Conservation (phyloP, 75 land plant genomes). For the Pinus albicaulis region DNA sequence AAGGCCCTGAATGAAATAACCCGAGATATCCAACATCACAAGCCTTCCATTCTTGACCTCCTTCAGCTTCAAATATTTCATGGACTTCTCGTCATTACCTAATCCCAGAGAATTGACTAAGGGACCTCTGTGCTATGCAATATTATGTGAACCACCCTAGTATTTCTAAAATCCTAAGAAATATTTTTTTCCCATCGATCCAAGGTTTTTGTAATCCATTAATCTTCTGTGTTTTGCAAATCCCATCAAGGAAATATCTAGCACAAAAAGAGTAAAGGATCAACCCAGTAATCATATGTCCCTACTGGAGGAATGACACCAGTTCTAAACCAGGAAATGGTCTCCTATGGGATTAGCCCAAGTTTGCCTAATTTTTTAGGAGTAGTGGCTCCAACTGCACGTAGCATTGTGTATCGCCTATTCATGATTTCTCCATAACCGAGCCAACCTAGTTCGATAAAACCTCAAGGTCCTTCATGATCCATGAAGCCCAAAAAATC, state of each 20-base stretch:
- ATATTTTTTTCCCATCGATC: conserved; percentile 89
- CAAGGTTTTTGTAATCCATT: conserved; percentile 85
- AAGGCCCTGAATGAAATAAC: conserved; percentile 68
- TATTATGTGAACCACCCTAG: conserved; percentile 84
- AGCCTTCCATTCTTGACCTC: conserved; percentile 95
- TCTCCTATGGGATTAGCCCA: conserved; percentile 85
- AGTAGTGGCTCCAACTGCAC: conserved; percentile 80
- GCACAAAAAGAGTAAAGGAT: conserved; percentile 84
- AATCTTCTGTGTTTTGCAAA: conserved; percentile 88
- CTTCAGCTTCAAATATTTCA: conserved; percentile 91
- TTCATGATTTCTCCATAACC: conserved; percentile 88
- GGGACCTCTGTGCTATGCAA: conserved; percentile 91
- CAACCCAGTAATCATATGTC: conserved; percentile 96
- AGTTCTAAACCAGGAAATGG: conserved; percentile 80
- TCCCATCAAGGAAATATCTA: conserved; percentile 91
- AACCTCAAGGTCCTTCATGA: conserved; percentile 91
- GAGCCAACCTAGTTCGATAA: conserved; percentile 92
- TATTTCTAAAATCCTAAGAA: conserved; percentile 88
- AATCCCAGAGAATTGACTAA: conserved; percentile 89
- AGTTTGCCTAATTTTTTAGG: conserved; percentile 83
- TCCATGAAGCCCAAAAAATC: conserved; percentile 91
- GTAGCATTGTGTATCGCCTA: conserved; percentile 89
- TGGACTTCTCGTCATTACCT: conserved; percentile 87
- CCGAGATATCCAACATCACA: conserved; percentile 94
- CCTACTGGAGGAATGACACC: conserved; percentile 93